phyloP scores from a whole-genome alignment of 1,284 basidiomycete genomes.

The Microbotryum violaceum region DNA sequence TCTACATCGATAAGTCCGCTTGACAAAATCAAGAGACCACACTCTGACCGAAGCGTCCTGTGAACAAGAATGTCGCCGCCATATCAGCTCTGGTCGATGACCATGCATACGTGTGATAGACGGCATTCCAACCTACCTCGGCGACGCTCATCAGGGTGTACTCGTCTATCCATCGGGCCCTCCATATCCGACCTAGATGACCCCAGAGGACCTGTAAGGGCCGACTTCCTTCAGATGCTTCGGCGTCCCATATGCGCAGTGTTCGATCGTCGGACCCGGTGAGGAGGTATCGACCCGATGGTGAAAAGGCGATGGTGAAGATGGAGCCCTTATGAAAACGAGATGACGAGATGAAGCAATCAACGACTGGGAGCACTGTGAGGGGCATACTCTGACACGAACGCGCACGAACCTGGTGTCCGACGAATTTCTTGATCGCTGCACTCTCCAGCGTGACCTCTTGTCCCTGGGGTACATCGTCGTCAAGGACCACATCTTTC shows the following conservation, averaged over 20 bases:
- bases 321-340: not conserved
- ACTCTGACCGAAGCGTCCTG: too few relatives aligned
- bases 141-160: not conserved
- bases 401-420: not conserved
- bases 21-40: not conserved
- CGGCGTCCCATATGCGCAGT: not conserved
- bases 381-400: too few relatives aligned
- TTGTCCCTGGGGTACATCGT: too few relatives aligned
- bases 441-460: too few relatives aligned
- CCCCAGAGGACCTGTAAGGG: not conserved
- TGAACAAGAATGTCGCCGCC: too few relatives aligned
- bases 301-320: not conserved
- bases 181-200: not conserved
- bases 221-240: not conserved
- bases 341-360: not conserved
- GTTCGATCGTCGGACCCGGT: conserved; percentile 2
- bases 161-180: not conserved
- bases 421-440: not conserved
- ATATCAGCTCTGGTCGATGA: too few relatives aligned
- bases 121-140: not conserved
- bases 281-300: not conserved
- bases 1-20: not conserved
- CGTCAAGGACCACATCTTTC: too few relatives aligned
- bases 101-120: too few relatives aligned
- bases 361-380: not conserved